Percentiles rank a stretch among this genome's conserved stretches.
These are phyloP conservation scores for Penicillium coprophilum DNA, from an alignment of 495 filamentous ascomycete species.

Conservation along the genomic window DNA sequence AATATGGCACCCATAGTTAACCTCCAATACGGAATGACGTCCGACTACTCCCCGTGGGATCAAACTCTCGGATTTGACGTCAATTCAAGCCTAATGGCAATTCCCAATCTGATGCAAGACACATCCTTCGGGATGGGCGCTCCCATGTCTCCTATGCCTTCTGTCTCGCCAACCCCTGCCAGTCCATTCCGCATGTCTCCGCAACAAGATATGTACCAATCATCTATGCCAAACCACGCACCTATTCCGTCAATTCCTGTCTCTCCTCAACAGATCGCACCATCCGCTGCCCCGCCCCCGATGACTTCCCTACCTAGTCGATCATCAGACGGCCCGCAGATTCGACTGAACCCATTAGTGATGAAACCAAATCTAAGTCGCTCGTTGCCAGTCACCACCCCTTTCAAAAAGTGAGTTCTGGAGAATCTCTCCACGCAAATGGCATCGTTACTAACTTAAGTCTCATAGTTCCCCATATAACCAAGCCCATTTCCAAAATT, in stretches of 20 bases:
- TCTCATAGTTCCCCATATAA: conserved; percentile 69
- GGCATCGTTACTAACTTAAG: conserved; percentile 44
- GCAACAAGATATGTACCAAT: conserved; percentile 41
- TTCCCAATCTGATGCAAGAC: conserved; percentile 48
- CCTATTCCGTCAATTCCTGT: conserved; percentile 33
- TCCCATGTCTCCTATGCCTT: conserved; percentile 34
- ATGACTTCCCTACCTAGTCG: conserved; percentile 40
- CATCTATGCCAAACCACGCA: conserved; percentile 35
- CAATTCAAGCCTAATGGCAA: conserved; percentile 53
- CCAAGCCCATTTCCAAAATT: conserved; percentile 78
- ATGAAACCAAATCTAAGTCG: conserved; percentile 50
- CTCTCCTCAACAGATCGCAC: conserved; percentile 29
- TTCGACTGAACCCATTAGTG: conserved; percentile 48
- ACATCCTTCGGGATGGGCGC: conserved; percentile 37
- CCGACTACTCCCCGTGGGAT: conserved; percentile 44
- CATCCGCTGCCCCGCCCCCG: conserved; percentile 37
- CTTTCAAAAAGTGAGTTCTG: conserved; percentile 45
- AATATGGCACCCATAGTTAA: conserved; percentile 50
- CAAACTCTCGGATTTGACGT: conserved; percentile 50
- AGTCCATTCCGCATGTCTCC: conserved; percentile 48
- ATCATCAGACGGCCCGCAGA: conserved; percentile 44
- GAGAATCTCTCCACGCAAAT: neutral
- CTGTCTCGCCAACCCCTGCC: conserved; percentile 48
- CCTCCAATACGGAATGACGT: conserved; percentile 45
- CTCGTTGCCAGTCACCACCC: conserved; percentile 43